Evolutionary conservation across 805 yeast genomes (phyloP).

Genomic region (Pichia kluyveri): DNA sequence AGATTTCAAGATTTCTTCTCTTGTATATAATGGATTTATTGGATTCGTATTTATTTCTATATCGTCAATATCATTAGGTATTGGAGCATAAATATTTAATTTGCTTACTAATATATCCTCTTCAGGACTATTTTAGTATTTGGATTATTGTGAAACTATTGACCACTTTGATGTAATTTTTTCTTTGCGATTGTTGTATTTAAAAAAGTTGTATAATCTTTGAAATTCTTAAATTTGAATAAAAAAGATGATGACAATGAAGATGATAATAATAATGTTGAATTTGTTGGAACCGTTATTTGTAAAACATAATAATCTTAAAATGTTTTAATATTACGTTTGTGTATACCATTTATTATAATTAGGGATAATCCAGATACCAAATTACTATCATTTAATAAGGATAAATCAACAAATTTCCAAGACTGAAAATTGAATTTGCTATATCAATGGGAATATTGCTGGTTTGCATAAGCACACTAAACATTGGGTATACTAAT

Average conservation of each 20-base stretch:
- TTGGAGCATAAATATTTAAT: conserved; percentile 57
- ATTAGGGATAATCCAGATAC: conserved; percentile 2
- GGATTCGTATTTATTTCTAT: conserved; percentile 24
- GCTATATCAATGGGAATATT: no score
- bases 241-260: conserved; percentile 22
- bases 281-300: conserved; percentile 17
- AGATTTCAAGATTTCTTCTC: no score
- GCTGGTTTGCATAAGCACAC: background rate
- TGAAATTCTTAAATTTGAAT: conserved; percentile 25
- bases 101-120: conserved; percentile 47
- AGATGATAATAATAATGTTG: no score
- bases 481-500: background rate
- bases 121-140: conserved; percentile 15
- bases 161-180: conserved; percentile 35
- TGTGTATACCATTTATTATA: conserved; percentile 20
- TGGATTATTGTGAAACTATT: conserved; percentile 35
- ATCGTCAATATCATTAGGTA: conserved; percentile 27
- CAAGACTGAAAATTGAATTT: background rate
- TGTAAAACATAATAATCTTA: conserved; percentile 29
- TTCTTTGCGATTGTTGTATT: conserved; percentile 42
- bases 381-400: background rate
- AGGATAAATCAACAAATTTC: background rate
- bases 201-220: conserved; percentile 32
- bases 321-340: conserved; percentile 21
- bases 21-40: conserved; percentile 2